These are phyloP conservation scores for Dryadomyces quercivorus DNA, from an alignment of 2,329 filamentous ascomycete genomes.

Conservation along the genomic window DNA sequence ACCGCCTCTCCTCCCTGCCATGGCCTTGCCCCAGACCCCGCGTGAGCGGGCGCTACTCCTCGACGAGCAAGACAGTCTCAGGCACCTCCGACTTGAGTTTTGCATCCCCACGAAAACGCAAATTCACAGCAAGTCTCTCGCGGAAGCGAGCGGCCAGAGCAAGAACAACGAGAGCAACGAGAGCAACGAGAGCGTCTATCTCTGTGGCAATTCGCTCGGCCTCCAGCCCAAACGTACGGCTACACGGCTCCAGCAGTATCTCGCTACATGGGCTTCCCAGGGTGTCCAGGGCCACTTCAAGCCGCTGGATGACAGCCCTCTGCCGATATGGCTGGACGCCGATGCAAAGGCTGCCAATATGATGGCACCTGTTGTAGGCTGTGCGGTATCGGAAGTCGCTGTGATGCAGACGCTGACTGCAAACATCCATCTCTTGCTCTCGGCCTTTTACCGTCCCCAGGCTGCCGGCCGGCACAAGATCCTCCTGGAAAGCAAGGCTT, in stretches of 20 bases:
- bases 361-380: conserved; percentile 65
- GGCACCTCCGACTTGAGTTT: conserved; percentile 56
- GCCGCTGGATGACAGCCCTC: conserved; percentile 51
- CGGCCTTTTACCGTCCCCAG: conserved; percentile 64
- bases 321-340: conserved; percentile 66
- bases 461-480: conserved; percentile 57
- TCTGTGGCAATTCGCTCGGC: conserved; percentile 84
- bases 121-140: conserved; percentile 3
- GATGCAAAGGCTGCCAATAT: conserved; percentile 61
- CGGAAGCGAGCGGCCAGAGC: neutral
- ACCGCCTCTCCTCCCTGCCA: neutral
- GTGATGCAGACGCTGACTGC: conserved; percentile 80
- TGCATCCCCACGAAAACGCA: conserved; percentile 57
- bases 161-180: conserved; percentile 11
- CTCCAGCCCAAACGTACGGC: conserved; percentile 62
- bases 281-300: conserved; percentile 79
- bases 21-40: conserved; percentile 1
- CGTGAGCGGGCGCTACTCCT: conserved; percentile 36
- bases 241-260: conserved; percentile 58
- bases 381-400: conserved; percentile 60
- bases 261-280: conserved; percentile 74
- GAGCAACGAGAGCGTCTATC: conserved; percentile 45
- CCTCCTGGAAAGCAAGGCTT: conserved; percentile 77
- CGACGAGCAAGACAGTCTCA: conserved; percentile 48
- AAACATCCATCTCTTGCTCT: conserved; percentile 73